Conservation (phyloP, 306 rosid genomes). For the Geum urbanum region DNA sequence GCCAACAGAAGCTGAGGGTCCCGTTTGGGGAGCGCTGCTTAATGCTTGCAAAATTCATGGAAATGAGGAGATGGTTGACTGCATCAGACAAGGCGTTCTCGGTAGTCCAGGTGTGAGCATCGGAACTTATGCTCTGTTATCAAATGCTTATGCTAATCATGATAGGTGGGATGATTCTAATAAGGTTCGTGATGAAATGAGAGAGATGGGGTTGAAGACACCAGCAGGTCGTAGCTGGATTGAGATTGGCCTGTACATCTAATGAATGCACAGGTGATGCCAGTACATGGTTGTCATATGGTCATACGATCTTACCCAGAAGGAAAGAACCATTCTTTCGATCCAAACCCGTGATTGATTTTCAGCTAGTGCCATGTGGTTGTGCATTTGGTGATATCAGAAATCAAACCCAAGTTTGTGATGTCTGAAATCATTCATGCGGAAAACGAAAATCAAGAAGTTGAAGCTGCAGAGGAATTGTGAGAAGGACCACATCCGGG, state of each 20-base stretch:
- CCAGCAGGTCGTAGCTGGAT: conserved; percentile 57
- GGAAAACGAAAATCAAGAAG: not conserved
- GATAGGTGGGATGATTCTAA: conserved; percentile 68
- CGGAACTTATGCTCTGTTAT: conserved; percentile 64
- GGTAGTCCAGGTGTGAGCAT: conserved; percentile 28
- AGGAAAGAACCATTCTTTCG: not conserved
- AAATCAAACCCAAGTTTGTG: not conserved
- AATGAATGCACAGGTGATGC: not conserved
- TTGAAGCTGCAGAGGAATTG: not conserved
- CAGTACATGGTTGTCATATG: not conserved
- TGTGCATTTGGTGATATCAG: not conserved
- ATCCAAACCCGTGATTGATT: not conserved
- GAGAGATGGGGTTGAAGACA: conserved; percentile 53
- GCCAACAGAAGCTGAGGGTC: conserved; percentile 36
- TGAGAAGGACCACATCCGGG: not conserved
- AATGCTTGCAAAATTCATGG: conserved; percentile 67
- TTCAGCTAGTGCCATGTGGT: not conserved
- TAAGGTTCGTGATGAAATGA: conserved; percentile 50
- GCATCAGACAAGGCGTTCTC: conserved; percentile 40
- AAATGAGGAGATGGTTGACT: conserved; percentile 46
- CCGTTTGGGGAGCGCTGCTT: conserved; percentile 71
- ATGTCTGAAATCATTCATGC: not conserved
- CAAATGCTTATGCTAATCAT: conserved; percentile 56
- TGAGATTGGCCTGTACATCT: conserved; percentile 32
- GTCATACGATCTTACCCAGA: no score